Evolutionary conservation across 1,284 basidiomycete species (phyloP), one percentile per base, ranked within the genome.

Genomic region (Ceratobasidium sp.): DNA sequence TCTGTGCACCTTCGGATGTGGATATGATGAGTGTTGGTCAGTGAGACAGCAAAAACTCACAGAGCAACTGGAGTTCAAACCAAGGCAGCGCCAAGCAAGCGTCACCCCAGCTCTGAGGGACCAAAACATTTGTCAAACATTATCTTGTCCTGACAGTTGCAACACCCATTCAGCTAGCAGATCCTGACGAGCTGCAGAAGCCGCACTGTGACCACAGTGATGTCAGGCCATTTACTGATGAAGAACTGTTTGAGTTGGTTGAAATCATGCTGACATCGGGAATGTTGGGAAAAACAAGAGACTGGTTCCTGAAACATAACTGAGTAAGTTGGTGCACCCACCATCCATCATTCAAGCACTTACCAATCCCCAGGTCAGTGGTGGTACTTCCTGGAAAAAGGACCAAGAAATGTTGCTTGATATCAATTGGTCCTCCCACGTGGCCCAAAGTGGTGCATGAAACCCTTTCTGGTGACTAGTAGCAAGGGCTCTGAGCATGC

Each of bases 401-500:
- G 58, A 56, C 16, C 21, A 53, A 0, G 53, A 36, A 14, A 21
- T 67, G 38, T 16, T 67, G 5, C 23, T 8, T 12, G 64, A 67
- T 21, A 33, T 67, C 14, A 53, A 67, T 28, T 44, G 38, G 36
- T 56, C 61, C 51, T 46, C 14, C 64, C 64, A 18, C 36, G 21
- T 4, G 51, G 64, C 28, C 49, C 51, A 6, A 30, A 56, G 5
- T 67, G 64, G 64, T 2, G 12, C 3, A 38, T 67, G 5, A 23
- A 42, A 30, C 28, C 64, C 5, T 54, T 44, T 75, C 73, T 11
- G 70, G 76, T 9, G 62, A 76, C 42, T 72, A 72, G 6, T 36
- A 76, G 3, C 21, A 38, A 0, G 38, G 75, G 69, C 44, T 38
- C 56, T 0, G 77, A 77, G 56, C 73, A 75, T 7, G 59, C 80